Conservation (phyloP, 1,284 basidiomycete species). For the Marasmius fiardii region DNA sequence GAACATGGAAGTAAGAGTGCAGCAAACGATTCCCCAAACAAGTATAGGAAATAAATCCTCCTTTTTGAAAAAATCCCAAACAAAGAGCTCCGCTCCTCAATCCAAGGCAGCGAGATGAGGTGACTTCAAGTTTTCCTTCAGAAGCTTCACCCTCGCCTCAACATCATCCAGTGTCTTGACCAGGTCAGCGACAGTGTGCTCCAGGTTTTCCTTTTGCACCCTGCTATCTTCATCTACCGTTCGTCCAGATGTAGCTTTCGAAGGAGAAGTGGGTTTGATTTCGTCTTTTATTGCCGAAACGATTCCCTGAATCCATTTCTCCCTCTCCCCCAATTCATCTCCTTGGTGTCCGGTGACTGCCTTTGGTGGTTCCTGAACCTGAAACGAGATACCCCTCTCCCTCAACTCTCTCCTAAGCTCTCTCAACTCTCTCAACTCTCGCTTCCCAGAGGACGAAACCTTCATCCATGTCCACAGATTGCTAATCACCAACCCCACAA, state of each 20-base stretch:
- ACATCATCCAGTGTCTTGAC: constrained; percentile 50
- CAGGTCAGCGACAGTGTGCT: constrained; percentile 48
- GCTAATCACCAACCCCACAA: constrained; percentile 68
- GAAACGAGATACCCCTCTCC: constrained; percentile 36
- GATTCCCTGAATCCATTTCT: constrained; percentile 70
- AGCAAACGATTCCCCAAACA: not conserved
- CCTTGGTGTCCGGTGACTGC: not conserved
- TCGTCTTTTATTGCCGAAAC: constrained; percentile 71
- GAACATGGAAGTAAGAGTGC: too few relatives aligned
- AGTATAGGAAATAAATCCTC: not conserved
- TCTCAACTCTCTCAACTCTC: not conserved
- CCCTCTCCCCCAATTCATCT: constrained; percentile 57
- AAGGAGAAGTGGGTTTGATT: constrained; percentile 43
- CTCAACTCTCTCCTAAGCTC: constrained; percentile 22
- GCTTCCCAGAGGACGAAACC: constrained; percentile 1
- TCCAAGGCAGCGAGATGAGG: not conserved
- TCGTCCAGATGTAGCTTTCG: constrained; percentile 10
- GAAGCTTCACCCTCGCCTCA: constrained; percentile 46
- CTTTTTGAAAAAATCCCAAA: too few relatives aligned
- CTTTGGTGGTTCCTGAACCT: constrained; percentile 42
- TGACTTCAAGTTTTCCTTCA: constrained; percentile 32
- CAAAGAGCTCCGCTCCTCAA: not conserved
- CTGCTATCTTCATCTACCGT: constrained; percentile 13
- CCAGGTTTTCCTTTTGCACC: constrained; percentile 30
- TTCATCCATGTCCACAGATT: constrained; percentile 76